phyloP scores from a whole-genome alignment of 176 grass and related monocot species.

The Otatea glauca region DNA sequence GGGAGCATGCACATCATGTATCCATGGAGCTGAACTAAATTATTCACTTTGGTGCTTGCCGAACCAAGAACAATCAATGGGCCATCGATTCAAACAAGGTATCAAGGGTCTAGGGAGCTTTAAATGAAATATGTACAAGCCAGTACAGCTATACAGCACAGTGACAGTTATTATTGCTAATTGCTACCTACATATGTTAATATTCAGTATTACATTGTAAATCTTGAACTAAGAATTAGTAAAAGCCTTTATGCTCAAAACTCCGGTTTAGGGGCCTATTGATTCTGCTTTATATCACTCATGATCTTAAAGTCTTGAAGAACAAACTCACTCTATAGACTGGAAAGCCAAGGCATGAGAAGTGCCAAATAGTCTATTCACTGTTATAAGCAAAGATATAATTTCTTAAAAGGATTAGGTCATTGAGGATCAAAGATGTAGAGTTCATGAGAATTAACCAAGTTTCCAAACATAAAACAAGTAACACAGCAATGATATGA shows the following conservation, averaged over 20 bases:
- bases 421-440: constrained; percentile 22
- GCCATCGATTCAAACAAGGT: not conserved
- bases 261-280: not conserved
- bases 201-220: not conserved
- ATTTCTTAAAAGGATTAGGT: constrained; percentile 21
- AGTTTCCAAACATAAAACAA: not conserved
- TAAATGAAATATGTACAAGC: not conserved
- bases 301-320: not conserved
- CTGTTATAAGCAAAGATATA: not conserved
- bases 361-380: constrained; percentile 10
- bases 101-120: not conserved
- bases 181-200: not conserved
- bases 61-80: constrained; percentile 1
- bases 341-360: not conserved
- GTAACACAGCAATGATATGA: not conserved
- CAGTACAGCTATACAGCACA: not conserved
- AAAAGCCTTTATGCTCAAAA: not conserved
- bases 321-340: constrained; percentile 4
- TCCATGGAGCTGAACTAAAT: constrained; percentile 24
- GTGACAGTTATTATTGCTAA: not conserved
- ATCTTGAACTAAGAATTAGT: not conserved
- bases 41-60: not conserved
- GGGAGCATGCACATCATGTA: constrained; percentile 1
- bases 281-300: not conserved
- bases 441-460: constrained; percentile 3